A percentile compares a stretch with the other conserved stretches of the same genome.
phyloP scores from a whole-genome alignment of 768 basidiomycete genomes.

The Russula griseocarnosa region DNA sequence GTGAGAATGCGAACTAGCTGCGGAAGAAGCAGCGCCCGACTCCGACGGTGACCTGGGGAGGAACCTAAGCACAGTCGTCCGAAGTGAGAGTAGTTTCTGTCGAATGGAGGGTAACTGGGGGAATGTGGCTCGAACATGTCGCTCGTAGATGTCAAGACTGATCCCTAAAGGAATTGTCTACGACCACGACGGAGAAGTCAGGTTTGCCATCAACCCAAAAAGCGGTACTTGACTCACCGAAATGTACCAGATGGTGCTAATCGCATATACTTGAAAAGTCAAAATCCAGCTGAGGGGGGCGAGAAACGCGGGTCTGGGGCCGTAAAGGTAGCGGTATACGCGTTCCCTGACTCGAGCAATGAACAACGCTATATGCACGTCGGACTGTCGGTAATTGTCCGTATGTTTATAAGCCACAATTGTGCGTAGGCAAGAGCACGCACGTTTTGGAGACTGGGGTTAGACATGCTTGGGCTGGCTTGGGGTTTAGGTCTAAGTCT shows the following conservation, averaged over 20 bases:
- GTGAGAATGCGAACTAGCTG: background rate
- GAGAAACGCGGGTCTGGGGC: conserved; percentile 1
- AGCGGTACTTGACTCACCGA: background rate
- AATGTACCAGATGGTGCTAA: background rate
- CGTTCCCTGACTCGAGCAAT: background rate
- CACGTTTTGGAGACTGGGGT: background rate
- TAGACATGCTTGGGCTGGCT: conserved; percentile 3
- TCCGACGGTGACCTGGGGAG: background rate
- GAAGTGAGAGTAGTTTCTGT: background rate
- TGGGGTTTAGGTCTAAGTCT: background rate
- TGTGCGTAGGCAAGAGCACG: background rate
- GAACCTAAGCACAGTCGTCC: background rate
- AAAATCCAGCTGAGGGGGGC: conserved; percentile 10
- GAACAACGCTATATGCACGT: background rate
- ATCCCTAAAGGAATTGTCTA: conserved; percentile 14
- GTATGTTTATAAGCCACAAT: background rate
- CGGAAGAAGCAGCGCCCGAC: background rate
- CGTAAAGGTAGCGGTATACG: background rate
- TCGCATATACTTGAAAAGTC: background rate
- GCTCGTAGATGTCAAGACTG: conserved; percentile 8
- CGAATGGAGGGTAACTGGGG: conserved; percentile 16
- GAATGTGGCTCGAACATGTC: conserved; percentile 7
- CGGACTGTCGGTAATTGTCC: background rate
- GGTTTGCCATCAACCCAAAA: background rate
- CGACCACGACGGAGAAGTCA: background rate